phyloP scores from a whole-genome alignment of 164 flowering plant species.

The Nelumbo lutea region DNA sequence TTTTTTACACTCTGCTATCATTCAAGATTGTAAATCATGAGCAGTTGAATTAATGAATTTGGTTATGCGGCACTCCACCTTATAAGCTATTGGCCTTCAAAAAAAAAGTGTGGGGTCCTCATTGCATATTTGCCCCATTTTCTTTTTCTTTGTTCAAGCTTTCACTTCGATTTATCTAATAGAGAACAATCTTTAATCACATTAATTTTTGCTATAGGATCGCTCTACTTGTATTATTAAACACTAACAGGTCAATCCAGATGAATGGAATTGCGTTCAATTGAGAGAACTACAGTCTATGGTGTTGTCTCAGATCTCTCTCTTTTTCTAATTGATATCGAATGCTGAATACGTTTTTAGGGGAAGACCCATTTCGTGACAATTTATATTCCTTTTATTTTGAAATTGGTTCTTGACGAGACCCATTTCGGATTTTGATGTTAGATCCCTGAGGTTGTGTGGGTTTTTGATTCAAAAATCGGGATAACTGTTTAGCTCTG shows the following conservation, averaged over 20 bases:
- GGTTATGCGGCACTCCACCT: no score
- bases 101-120: no score
- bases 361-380: background rate
- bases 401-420: background rate
- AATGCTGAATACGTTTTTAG: no score
- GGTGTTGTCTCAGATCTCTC: background rate
- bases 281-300: background rate
- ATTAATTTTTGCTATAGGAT: no score
- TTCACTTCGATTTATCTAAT: background rate
- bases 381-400: background rate
- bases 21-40: no score
- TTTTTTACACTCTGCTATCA: no score
- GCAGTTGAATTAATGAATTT: no score
- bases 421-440: background rate
- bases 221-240: background rate
- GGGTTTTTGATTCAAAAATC: background rate
- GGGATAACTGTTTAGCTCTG: background rate
- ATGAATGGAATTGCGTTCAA: background rate
- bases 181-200: no score
- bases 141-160: background rate
- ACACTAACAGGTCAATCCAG: background rate
- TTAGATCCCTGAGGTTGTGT: background rate
- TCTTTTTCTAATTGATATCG: no score
- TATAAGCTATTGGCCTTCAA: no score
- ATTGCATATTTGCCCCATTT: no score